Evolutionary conservation across 768 basidiomycete species (phyloP), one percentile per base, ranked within the genome.

Genomic region (Mycena alexandri): DNA sequence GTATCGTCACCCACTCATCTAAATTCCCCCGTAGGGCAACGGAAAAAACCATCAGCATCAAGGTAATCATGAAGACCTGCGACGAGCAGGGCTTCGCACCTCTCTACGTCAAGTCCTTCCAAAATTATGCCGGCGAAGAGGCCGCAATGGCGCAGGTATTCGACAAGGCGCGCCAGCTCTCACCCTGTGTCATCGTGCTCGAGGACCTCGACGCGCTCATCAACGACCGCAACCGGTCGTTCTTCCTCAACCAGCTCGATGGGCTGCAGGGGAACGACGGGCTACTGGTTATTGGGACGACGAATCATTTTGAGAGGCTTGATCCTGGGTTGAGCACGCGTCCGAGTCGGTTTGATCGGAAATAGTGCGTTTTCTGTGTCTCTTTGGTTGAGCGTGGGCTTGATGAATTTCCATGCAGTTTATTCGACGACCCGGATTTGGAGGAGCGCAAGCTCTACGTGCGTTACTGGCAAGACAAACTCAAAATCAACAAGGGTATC

Each of bases 201-300:
- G 84, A 83, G 75, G 82, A 84, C 51, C 72, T 95, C 9, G 94
- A 96, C 72, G 91, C 90, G 70, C 83, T 94, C 42, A 92, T 96
- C 79, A 93, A 87, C 66, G 87, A 93, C 72, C 55, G 74, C 9
- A 95, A 94, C 73, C 87, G 93, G 34, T 93, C 93, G 3, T 95
- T 93, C 83, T 95, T 95, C 87, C 83, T 96, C 53, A 96, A 96
- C 74, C 90, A 95, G 75, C 79, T 93, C 10, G 94, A 95, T 68
- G 94, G 94, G 1, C 77, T 95, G 36, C 88, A 90, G 74, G 86
- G 88, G 34, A 95, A 95, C 72, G 89, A 94, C 66, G 94, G 94
- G 0, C 70, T 96, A 12, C 84, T 95, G 33, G 80, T 95, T 72
- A 89, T 95, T 61, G 90, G 86, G 19, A 88, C 93, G 1, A 95